Base-by-base conservation (phyloP, 805 yeast genomes). In the Saturnispora sekii region DNA sequence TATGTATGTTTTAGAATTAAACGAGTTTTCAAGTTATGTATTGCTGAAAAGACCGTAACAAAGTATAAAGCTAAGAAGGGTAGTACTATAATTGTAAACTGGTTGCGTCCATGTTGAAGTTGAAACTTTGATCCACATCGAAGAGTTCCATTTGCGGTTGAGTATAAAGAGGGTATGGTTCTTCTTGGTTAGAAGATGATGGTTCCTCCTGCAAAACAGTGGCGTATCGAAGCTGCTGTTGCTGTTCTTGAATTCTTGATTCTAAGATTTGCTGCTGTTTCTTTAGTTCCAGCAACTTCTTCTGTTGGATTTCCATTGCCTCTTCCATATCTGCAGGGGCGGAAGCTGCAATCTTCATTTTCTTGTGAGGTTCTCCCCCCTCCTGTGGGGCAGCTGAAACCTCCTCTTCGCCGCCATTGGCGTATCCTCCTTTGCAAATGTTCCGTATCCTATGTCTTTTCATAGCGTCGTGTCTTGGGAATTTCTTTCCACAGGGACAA, bases 401-500 rank as follows among this genome's bases (percentile, higher is more conserved):
- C 18, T 54, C 61, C 41, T 60, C 41, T 14, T 26, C 21, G 5
- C 32, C 38, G 17, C 40, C 45, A 21, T 43, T 64, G 3, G 63
- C 61, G 10, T 77, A 61, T 2, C 90, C 95, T 16, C 95, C 95
- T n/a, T 65, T 54, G 58, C 97, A 89, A 34, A 87, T 86, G 65
- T 79, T 77, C 52, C 95, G 73, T 38, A 77, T 69, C 51, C 86
- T 69, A 59, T 90, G 98, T 49, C 90, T 74, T 53, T 77, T 78
- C 60, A 89, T 67, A 0, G 96, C 96, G 67, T 93, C 97, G 44
- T 84, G 81, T 47, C 97, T 72, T 1, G 90, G 80, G 65, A 93
- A 93, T 50, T 80, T 81, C 64, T 89, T 90, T n/a, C 97, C 96
- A 66, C 99, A 94, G 0, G 84, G 83, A 64, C 98, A 93, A 26